Evolutionary conservation across 116 monocot species (phyloP).

Genomic region (Dioscorea cayenensis): DNA sequence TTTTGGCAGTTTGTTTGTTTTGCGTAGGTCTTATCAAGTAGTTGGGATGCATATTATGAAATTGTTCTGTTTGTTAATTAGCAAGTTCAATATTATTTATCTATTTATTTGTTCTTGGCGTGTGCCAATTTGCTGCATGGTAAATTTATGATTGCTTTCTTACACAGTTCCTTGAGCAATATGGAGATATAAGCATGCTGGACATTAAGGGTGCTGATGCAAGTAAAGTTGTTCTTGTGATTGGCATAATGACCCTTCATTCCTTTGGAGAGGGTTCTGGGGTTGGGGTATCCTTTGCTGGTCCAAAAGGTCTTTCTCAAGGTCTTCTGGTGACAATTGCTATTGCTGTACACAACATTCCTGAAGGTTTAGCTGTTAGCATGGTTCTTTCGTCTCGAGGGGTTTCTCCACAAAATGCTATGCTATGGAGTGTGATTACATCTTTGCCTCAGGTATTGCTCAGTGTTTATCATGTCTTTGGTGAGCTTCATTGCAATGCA

Average conservation of each 20-base stretch:
- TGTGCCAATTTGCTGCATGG: neutral
- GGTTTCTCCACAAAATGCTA: constrained; percentile 92
- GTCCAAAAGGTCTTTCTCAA: constrained; percentile 89
- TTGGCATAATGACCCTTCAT: constrained; percentile 99
- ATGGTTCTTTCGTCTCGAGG: constrained; percentile 96
- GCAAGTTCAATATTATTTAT: neutral
- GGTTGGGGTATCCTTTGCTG: constrained; percentile 96
- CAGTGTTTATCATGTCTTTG: too few relatives aligned
- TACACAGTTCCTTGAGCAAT: constrained; percentile 76
- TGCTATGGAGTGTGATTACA: constrained; percentile 98
- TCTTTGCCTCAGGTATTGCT: constrained; percentile 88
- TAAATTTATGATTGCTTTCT: neutral
- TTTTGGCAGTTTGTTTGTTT: too few relatives aligned
- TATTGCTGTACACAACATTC: constrained; percentile 97
- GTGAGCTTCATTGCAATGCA: too few relatives aligned
- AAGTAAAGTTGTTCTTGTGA: constrained; percentile 84
- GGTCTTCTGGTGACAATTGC: constrained; percentile 90
- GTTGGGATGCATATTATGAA: neutral
- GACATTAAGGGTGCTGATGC: constrained; percentile 99
- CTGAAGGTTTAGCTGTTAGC: constrained; percentile 98
- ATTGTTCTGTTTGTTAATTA: neutral
- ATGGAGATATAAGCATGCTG: constrained; percentile 98
- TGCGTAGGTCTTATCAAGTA: too few relatives aligned
- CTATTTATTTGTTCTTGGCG: neutral
- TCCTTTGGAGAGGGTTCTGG: constrained; percentile 99